Conservation (phyloP, 2,329 filamentous ascomycete species). For the Xylaria sp. region DNA sequence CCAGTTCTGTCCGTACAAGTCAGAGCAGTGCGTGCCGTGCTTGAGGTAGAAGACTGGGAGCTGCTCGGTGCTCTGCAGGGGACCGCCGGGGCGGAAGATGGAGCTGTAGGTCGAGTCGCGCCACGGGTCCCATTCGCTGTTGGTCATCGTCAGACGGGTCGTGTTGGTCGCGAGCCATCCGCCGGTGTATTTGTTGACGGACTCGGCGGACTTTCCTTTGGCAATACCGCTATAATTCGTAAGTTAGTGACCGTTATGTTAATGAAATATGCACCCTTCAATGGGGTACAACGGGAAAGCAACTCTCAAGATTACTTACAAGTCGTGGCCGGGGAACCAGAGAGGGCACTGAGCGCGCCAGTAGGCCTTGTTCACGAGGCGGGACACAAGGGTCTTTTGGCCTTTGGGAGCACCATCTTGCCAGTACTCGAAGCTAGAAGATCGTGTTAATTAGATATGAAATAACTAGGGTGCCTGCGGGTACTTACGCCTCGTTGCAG, state of each 20-base stretch:
- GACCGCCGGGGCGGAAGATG: slow-evolving; percentile 53
- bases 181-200: slow-evolving; percentile 54
- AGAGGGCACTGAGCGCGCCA: slow-evolving; percentile 58
- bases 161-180: slow-evolving; percentile 56
- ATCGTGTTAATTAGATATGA: slow-evolving; percentile 5
- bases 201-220: slow-evolving; percentile 47
- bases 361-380: slow-evolving; percentile 52
- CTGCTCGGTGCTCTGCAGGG: slow-evolving; percentile 49
- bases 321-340: slow-evolving; percentile 57
- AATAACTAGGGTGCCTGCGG: not conserved
- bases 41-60: slow-evolving; percentile 51
- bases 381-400: slow-evolving; percentile 56
- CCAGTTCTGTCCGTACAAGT: slow-evolving; percentile 59
- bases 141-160: slow-evolving; percentile 55
- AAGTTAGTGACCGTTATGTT: not conserved
- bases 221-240: slow-evolving; percentile 42
- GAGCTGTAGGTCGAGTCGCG: slow-evolving; percentile 53
- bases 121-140: slow-evolving; percentile 57
- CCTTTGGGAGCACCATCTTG: slow-evolving; percentile 58
- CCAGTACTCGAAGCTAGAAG: slow-evolving; percentile 52
- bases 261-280: not conserved
- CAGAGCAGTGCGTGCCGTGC: slow-evolving; percentile 55
- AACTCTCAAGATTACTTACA: slow-evolving; percentile 21
- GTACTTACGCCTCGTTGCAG: slow-evolving; percentile 59
- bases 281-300: not conserved